Base-by-base conservation (phyloP, 2,329 filamentous ascomycete species). In the Aureobasidium vineae region DNA sequence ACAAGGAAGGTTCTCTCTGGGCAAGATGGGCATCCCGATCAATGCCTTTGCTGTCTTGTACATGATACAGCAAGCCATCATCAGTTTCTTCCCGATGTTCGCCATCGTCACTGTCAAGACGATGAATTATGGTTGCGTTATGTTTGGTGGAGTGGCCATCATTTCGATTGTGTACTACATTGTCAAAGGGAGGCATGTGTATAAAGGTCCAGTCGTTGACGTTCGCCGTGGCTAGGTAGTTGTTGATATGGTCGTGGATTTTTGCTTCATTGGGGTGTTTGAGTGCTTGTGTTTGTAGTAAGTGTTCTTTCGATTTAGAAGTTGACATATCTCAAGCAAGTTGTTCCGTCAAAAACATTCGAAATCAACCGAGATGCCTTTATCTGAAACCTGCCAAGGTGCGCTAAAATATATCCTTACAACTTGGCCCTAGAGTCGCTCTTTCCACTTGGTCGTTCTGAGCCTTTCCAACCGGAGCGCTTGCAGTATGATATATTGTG, bases 41-140 rank as follows among this genome's bases (percentile, higher is more conserved):
- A 74, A 74, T 31, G 63, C 65, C 33, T 70, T 72, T 28, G 71
- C 70, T 33, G 50, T 65, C 38, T 69, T 69, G 5, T 76, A 72
- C 66, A 70, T 76, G 28, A 61, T 71, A 8, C 67, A 75, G 38
- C 59, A 63, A 49, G 40, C 63, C 6, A 56, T 56, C 23, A 54
- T 65, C 40, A 54, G 63, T 28, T 65, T 65, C 40, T 63, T 63
- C 23, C 59, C 59, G 15, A 57, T 54, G 16, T 70, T 71, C 49
- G 38, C 70, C 11, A 5, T 23, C 16, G 82, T 70, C 23, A 69
- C 66, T 4, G 49, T 68, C 19, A 56, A 67, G 23, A 68, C 59
- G 16, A 70, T 71, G 68, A 71, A 71, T 52, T 71, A 69, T 57
- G 67, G 57, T 4, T 59, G 67, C n/a, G 68, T 63, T 8, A 68